Conservation (phyloP, 164 flowering plant species). For the Umbilicus rupestris region DNA sequence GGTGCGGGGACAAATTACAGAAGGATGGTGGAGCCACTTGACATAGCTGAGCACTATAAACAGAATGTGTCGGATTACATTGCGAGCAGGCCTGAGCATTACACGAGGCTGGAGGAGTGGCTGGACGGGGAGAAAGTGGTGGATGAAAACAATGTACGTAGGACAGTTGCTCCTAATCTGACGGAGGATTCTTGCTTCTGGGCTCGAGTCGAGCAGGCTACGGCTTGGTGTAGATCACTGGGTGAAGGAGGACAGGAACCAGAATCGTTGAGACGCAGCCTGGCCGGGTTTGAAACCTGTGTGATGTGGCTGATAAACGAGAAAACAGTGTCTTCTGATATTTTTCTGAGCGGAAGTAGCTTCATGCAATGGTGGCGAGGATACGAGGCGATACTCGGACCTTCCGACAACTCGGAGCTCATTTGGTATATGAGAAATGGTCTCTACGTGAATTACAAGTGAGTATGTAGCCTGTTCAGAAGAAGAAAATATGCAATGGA, state of each 20-base stretch:
- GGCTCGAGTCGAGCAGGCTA: slow-evolving; percentile 45
- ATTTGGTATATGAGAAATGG: slow-evolving; percentile 12
- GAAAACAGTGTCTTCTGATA: slow-evolving; percentile 28
- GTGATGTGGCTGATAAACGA: slow-evolving; percentile 21
- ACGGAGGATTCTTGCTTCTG: slow-evolving; percentile 52
- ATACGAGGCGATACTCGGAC: slow-evolving; percentile 15
- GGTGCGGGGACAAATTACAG: slow-evolving; percentile 33
- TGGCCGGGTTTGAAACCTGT: slow-evolving; percentile 23
- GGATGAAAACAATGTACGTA: background rate
- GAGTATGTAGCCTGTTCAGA: too few species aligned
- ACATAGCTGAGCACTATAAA: slow-evolving; percentile 36
- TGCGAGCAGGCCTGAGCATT: slow-evolving; percentile 24
- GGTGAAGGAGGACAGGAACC: slow-evolving; percentile 3
- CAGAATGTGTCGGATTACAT: slow-evolving; percentile 15
- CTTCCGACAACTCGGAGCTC: slow-evolving; percentile 12
- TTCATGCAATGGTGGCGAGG: slow-evolving; percentile 41
- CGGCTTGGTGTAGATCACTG: slow-evolving; percentile 16
- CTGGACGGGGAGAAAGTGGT: slow-evolving; percentile 13
- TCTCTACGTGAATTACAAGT: background rate
- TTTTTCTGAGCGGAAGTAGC: slow-evolving; percentile 34
- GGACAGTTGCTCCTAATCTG: slow-evolving; percentile 10
- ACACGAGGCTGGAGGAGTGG: slow-evolving; percentile 31
- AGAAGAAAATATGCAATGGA: background rate
- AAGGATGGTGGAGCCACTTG: slow-evolving; percentile 46
- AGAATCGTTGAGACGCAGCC: background rate